Percentiles rank a stretch among this genome's conserved stretches.
phyloP scores from a whole-genome alignment of 257 asterid genomes.

The Penstemon eatonii region DNA sequence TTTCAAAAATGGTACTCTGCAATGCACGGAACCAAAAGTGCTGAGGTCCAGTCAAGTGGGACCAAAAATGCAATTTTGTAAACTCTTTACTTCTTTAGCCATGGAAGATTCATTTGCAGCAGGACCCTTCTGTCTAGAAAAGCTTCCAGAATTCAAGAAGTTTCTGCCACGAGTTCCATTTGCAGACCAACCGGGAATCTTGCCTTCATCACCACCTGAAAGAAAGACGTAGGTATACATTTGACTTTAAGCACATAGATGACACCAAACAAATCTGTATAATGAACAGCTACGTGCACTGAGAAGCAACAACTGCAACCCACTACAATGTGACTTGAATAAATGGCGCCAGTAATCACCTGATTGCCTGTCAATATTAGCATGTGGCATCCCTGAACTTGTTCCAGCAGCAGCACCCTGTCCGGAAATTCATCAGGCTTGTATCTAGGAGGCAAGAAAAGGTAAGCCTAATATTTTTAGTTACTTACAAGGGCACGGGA shows the following conservation, averaged over 20 bases:
- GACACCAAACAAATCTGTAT: not conserved
- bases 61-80: too few species aligned
- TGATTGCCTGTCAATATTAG: constrained; percentile 61
- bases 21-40: too few species aligned
- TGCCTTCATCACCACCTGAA: constrained; percentile 77
- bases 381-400: constrained; percentile 67
- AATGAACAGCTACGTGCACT: not conserved
- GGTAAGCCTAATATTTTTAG: constrained; percentile 10
- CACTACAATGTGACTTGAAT: not conserved
- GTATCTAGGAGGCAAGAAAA: constrained; percentile 22
- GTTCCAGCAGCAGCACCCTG: constrained; percentile 67
- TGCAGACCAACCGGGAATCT: constrained; percentile 47
- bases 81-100: constrained; percentile 57
- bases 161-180: constrained; percentile 52
- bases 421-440: constrained; percentile 24
- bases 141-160: constrained; percentile 55
- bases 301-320: constrained; percentile 14
- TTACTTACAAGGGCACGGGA: constrained; percentile 73
- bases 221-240: constrained; percentile 18
- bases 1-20: not conserved
- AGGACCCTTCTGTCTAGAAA: constrained; percentile 59
- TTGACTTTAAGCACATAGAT: not conserved
- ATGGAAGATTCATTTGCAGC: constrained; percentile 42
- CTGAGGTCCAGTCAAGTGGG: too few species aligned
- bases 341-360: constrained; percentile 41